Conservation (phyloP, 2,329 filamentous ascomycete genomes). For the Falciphora oryzae region DNA sequence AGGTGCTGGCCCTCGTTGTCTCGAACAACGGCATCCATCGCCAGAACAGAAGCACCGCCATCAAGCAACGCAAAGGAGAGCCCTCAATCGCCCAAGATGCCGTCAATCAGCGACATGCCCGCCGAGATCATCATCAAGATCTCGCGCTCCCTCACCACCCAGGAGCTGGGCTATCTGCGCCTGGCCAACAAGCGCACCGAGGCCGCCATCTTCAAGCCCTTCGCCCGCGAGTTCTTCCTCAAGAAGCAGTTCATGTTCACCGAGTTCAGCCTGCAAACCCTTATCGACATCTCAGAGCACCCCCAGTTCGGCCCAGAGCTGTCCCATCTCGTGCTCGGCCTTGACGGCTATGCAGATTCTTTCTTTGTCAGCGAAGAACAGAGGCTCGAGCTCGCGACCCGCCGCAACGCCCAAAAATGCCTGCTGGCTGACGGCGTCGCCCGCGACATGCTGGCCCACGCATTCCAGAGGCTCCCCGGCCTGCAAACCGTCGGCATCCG, state of each 20-base stretch:
- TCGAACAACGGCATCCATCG: too few species aligned
- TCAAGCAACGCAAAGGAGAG: too few species aligned
- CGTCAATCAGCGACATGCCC: constrained; percentile 32
- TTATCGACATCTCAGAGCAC: constrained; percentile 45
- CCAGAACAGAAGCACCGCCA: too few species aligned
- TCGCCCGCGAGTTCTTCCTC: constrained; percentile 57
- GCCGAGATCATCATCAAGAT: constrained; percentile 55
- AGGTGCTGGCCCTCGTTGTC: too few species aligned
- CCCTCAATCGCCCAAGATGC: constrained; percentile 1
- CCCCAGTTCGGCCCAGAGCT: constrained; percentile 35
- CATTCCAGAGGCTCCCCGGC: constrained; percentile 48
- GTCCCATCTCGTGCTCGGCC: constrained; percentile 43
- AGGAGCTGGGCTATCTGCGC: constrained; percentile 50
- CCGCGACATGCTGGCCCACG: constrained; percentile 48
- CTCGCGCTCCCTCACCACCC: constrained; percentile 44
- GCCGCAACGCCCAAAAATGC: constrained; percentile 19
- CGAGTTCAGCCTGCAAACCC: constrained; percentile 46
- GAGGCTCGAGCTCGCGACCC: neutral
- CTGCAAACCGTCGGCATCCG: constrained; percentile 53
- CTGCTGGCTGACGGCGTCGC: constrained; percentile 40
- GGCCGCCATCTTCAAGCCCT: constrained; percentile 45
- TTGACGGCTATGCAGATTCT: constrained; percentile 28
- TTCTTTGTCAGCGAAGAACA: neutral
- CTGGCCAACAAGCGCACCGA: constrained; percentile 50
- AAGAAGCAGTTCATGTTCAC: constrained; percentile 62